Evolutionary conservation across 2,329 filamentous ascomycete genomes (phyloP).

Genomic region (Alternaria brassicae): DNA sequence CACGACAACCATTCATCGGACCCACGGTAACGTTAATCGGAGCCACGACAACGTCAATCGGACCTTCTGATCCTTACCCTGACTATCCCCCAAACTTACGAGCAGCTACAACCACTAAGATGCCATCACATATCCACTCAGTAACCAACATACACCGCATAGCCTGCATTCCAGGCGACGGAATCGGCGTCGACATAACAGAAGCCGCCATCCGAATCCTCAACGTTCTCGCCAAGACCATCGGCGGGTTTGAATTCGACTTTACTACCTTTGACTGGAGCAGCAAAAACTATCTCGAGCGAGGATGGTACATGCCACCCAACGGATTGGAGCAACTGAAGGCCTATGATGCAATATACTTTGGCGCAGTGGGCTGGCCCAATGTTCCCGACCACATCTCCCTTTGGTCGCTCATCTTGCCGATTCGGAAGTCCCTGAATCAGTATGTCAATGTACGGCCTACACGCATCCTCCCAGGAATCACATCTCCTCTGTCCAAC

Average conservation of each 20-base stretch:
- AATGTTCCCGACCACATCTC: slow-evolving; percentile 72
- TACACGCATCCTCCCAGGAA: slow-evolving; percentile 54
- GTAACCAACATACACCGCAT: slow-evolving; percentile 42
- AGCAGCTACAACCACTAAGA: slow-evolving; percentile 14
- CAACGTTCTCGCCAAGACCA: slow-evolving; percentile 53
- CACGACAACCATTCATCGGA: background rate
- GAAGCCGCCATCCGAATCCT: slow-evolving; percentile 39
- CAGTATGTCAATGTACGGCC: slow-evolving; percentile 73
- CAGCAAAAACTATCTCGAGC: slow-evolving; percentile 57
- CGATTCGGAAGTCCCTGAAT: slow-evolving; percentile 71
- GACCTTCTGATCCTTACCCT: background rate
- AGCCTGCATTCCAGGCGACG: slow-evolving; percentile 44
- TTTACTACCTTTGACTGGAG: slow-evolving; percentile 62
- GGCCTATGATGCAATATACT: slow-evolving; percentile 64
- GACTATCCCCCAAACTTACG: background rate
- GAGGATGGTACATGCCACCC: slow-evolving; percentile 61
- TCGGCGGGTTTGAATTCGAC: slow-evolving; percentile 58
- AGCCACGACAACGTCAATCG: background rate
- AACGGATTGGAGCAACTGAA: slow-evolving; percentile 60
- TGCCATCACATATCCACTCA: slow-evolving; percentile 35
- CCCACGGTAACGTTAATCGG: background rate
- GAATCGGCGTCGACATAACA: slow-evolving; percentile 45
- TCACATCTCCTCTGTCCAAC: slow-evolving; percentile 50
- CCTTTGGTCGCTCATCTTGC: slow-evolving; percentile 71
- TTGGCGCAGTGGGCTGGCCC: slow-evolving; percentile 66